Base-by-base conservation (phyloP, 352 stramenopile species). In the Phytopythium montanum region DNA sequence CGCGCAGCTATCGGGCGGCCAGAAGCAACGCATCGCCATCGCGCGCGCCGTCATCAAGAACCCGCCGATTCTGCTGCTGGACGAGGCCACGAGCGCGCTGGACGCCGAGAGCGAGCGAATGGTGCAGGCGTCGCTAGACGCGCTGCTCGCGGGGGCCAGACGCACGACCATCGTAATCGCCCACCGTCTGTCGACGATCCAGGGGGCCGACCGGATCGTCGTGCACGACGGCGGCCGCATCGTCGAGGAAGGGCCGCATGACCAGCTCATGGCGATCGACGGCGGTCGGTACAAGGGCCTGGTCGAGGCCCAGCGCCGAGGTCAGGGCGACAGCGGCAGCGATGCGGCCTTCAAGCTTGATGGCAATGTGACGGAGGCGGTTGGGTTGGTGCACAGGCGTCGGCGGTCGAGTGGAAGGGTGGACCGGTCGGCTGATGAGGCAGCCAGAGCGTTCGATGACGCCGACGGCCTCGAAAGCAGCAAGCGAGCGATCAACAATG, bases 1-100 rank as follows among this genome's bases (percentile, higher is more conserved):
- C 21, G 75, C 92, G 16, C 75, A 92, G 64, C 66, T 98, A 2
- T 88, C 65, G 16, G 93, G 93, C 28, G 95, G 93, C 12, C 95
- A 98, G 78, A 97, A 97, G 59, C 95, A 99, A 64, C 72, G 94
- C 19, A 88, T 98, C 63, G 88, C 87, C 18, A 97, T 98, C 59
- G 92, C 92, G 12, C 77, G 95, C 44, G 93, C 90, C 0, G 69
- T 98, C 36, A 61, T 98, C 42, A 85, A 87, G 44, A 88, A 96
- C 51, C 90, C 88, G 7, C 56, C 70, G 3, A 73, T 97, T 23
- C 72, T 97, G 21, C 53, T 97, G 9, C 55, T 97, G 10, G 89
- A 97, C 64, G 89, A 97, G 64, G 88, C 88, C 16, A 96, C 88
- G 21, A 84, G 68, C 54, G 87, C 85, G 9, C 64, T 95, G 7